Evolutionary conservation across 2,329 filamentous ascomycete species (phyloP), one percentile per base, ranked within the genome.

Genomic region (Pseudogymnoascus sp.): DNA sequence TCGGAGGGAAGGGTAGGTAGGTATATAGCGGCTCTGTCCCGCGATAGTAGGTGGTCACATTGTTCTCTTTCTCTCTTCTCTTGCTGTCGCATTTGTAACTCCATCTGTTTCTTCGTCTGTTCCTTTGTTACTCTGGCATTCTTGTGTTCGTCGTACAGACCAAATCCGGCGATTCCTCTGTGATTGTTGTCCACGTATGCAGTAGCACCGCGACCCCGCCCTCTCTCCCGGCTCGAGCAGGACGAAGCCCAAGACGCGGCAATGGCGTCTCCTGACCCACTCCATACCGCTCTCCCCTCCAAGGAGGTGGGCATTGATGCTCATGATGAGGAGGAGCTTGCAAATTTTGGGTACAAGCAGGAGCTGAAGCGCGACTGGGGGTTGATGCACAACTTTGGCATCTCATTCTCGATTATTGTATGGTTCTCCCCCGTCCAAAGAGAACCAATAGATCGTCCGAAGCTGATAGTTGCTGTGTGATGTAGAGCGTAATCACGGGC

Each of bases 331-430:
- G 73, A 76, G 60, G 77, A 77, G 14, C 71, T 84, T 59, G 81
- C 79, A 3, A 76, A 81, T 64, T 77, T 85, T 66, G 83, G 83
- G 1, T 86, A 86, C 70, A 80, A 82, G 68, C 82, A 85, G 63
- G 82, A 84, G 66, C 70, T 85, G 64, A 76, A 78, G 36, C 75
- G 82, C 57, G 80, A 84, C 69, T 85, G 82, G 82, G 78, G 79
- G 4, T 66, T 85, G 63, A 72, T 79, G 59, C 82, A 85, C 67
- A 85, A 85, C 67, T 85, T 85, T 72, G 82, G 82, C 28, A 80
- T 85, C 6, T 84, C 81, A 0, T 85, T 85, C 68, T 83, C 81
- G 5, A 85, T 85, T 66, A 85, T 85, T 68, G 79, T 82, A 67
- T 64, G 78, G 71, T 8, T 38, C 30, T 6, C 11, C n/a, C 22